Percentiles rank a stretch among this genome's conserved stretches.
These are phyloP conservation scores for Tetracladium setigerum DNA, from an alignment of 495 filamentous ascomycete species.

Conservation along the genomic window DNA sequence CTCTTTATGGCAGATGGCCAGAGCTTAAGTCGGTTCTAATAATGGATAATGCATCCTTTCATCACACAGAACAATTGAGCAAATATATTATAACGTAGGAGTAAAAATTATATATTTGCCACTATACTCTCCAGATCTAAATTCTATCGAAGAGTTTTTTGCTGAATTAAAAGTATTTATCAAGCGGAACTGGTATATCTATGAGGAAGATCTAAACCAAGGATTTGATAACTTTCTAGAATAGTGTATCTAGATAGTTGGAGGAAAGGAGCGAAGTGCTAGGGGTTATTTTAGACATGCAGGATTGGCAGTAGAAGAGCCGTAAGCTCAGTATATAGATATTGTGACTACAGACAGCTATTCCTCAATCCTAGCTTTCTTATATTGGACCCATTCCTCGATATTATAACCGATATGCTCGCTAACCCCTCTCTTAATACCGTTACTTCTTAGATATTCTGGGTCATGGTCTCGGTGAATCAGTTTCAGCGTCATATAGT, in stretches of 20 bases:
- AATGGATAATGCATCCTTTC: conserved; percentile 38
- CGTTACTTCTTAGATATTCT: not conserved
- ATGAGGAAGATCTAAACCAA: no score
- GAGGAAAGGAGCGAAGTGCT: not conserved
- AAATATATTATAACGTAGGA: conserved; percentile 28
- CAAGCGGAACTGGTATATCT: conserved; percentile 12
- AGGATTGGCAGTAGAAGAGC: not conserved
- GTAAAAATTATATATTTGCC: conserved; percentile 31
- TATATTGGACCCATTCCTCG: not conserved
- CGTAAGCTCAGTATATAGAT: not conserved
- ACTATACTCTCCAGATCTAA: conserved; percentile 29
- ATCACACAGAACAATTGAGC: conserved; percentile 25
- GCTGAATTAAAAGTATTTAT: conserved; percentile 10
- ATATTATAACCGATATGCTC: not conserved
- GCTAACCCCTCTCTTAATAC: not conserved
- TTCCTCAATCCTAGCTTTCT: not conserved
- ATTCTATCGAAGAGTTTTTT: conserved; percentile 27
- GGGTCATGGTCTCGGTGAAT: not conserved
- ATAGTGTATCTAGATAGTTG: not conserved
- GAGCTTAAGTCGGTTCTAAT: conserved; percentile 33
- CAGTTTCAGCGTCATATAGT: not conserved
- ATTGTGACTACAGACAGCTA: not conserved
- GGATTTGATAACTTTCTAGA: not conserved
- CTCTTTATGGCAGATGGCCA: conserved; percentile 27
- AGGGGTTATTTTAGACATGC: not conserved